Conservation (phyloP, 116 monocot genomes). For the Papilionanthe hybrid region DNA sequence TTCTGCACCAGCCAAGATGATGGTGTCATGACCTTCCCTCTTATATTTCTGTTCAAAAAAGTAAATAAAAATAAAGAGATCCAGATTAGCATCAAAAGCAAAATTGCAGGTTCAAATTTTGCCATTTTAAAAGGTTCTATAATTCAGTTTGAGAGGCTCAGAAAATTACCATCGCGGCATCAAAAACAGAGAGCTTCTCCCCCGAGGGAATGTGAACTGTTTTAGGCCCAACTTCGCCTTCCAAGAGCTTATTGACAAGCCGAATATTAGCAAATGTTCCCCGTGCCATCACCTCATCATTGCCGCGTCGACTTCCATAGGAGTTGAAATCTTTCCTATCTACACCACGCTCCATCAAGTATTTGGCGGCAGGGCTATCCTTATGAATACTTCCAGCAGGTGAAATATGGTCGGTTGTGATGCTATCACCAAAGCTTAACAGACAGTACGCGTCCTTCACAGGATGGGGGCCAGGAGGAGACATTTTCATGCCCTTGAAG, state of each 20-base stretch:
- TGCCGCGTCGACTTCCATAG: constrained; percentile 68
- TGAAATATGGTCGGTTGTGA: constrained; percentile 71
- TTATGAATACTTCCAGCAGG: constrained; percentile 57
- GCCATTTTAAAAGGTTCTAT: neutral
- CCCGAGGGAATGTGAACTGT: constrained; percentile 64
- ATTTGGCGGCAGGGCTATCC: constrained; percentile 63
- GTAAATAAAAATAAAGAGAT: neutral
- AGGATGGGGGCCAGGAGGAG: constrained; percentile 45
- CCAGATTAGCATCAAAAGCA: neutral
- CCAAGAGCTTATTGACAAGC: constrained; percentile 57
- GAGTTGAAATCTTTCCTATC: constrained; percentile 54
- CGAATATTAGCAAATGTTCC: constrained; percentile 76
- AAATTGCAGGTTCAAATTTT: neutral
- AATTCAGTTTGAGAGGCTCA: neutral
- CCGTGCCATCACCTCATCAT: constrained; percentile 65
- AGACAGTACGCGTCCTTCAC: constrained; percentile 58
- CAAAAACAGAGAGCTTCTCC: constrained; percentile 55
- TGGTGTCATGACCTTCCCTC: constrained; percentile 42
- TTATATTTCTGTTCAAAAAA: constrained; percentile 48
- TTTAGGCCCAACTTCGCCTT: constrained; percentile 66
- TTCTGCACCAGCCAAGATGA: constrained; percentile 69
- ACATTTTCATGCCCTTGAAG: constrained; percentile 28
- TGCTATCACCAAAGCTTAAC: constrained; percentile 49
- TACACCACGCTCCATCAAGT: constrained; percentile 53
- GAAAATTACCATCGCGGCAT: constrained; percentile 42